Evolutionary conservation across 306 rosid genomes (phyloP).

Genomic region (Oemleria cerasiformis): DNA sequence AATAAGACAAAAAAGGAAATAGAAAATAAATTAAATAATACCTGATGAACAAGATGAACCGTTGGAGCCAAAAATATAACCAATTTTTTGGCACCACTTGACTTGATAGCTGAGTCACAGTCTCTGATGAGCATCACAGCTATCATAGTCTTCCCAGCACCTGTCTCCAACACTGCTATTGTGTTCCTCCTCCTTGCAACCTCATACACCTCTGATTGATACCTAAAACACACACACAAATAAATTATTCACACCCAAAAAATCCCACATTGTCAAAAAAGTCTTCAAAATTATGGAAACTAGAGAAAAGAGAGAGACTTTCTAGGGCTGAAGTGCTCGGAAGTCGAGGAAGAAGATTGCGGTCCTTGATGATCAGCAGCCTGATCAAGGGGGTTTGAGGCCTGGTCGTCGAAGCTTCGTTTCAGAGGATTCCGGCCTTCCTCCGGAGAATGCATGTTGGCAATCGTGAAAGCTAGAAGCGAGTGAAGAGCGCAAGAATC

Average conservation of each 20-base stretch:
- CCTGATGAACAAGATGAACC: conserved; percentile 89
- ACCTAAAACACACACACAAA: conserved; percentile 32
- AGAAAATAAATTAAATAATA: conserved; percentile 1
- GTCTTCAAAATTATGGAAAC: neutral
- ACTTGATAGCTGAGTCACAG: conserved; percentile 42
- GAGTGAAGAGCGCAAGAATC: neutral
- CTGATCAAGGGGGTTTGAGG: conserved; percentile 13
- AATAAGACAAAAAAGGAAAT: neutral
- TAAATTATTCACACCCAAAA: neutral
- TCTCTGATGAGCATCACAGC: conserved; percentile 74
- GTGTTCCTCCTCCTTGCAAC: conserved; percentile 67
- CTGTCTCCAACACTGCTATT: conserved; percentile 82
- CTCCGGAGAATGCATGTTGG: conserved; percentile 29
- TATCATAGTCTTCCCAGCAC: conserved; percentile 75
- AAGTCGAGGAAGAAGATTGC: conserved; percentile 3
- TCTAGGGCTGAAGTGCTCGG: conserved; percentile 48
- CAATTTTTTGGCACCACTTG: conserved; percentile 35
- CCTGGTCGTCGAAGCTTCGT: conserved; percentile 20
- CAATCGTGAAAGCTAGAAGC: neutral
- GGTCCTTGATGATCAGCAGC: conserved; percentile 10
- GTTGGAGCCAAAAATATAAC: conserved; percentile 86
- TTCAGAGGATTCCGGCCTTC: conserved; percentile 18
- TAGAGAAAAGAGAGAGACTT: conserved; percentile 32
- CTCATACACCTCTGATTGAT: conserved; percentile 61
- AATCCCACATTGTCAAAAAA: neutral